Evolutionary conservation across 1,139 yeast species (phyloP).

Genomic region (Magnusiomyces ingens): DNA sequence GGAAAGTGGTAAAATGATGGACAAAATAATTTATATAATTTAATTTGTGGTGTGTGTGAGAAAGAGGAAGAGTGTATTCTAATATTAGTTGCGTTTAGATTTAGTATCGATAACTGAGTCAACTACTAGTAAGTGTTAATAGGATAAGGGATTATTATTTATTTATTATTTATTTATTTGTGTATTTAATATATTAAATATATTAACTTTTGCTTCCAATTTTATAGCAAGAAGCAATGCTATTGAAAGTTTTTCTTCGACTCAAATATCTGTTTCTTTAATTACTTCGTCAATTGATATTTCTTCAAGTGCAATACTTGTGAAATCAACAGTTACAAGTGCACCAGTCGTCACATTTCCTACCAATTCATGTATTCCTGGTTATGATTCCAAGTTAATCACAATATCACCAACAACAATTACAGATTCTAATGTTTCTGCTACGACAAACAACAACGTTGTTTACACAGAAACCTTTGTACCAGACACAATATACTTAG

Average conservation of each 20-base stretch:
- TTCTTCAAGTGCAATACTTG: too few species aligned
- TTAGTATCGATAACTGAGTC: not conserved
- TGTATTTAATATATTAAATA: not conserved
- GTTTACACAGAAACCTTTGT: conserved; percentile 11
- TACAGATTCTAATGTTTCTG: conserved; percentile 11
- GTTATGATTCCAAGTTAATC: conserved; percentile 10
- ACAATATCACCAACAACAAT: conserved; percentile 1
- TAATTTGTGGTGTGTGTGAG: too few species aligned
- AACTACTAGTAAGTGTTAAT: not conserved
- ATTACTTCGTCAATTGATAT: too few species aligned
- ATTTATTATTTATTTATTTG: not conserved
- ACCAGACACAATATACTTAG: conserved; percentile 16
- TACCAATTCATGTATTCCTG: conserved; percentile 12
- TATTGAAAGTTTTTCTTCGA: too few species aligned
- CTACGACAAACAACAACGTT: not conserved
- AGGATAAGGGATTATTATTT: not conserved
- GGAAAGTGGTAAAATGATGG: not conserved
- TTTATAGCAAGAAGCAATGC: too few species aligned
- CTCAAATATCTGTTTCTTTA: too few species aligned
- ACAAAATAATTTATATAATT: too few species aligned
- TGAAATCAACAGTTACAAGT: conserved; percentile 7
- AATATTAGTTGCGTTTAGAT: not conserved
- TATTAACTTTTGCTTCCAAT: not conserved
- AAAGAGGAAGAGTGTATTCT: too few species aligned
- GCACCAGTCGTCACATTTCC: conserved; percentile 7